Evolutionary conservation across 352 stramenopile species (phyloP).

Genomic region (Pythium biforme): DNA sequence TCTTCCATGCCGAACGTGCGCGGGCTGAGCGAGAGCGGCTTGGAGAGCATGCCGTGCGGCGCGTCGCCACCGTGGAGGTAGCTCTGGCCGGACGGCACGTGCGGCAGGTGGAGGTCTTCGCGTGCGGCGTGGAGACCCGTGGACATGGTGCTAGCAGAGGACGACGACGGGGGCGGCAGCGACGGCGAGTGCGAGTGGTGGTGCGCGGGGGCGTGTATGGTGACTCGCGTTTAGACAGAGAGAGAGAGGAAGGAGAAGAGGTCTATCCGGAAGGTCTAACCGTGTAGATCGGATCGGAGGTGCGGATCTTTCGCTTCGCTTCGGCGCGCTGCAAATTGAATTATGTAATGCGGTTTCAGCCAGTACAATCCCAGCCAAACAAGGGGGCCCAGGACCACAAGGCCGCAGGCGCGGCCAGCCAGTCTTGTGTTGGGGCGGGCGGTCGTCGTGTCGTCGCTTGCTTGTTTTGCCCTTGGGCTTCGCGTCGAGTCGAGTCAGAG

Average conservation of each 20-base stretch:
- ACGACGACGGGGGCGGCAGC: neutral
- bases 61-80: constrained; percentile 39
- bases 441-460: constrained; percentile 23
- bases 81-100: constrained; percentile 27
- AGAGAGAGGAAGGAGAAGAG: neutral
- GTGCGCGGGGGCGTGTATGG: constrained; percentile 17
- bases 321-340: constrained; percentile 40
- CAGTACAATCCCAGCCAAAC: neutral
- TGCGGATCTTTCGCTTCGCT: constrained; percentile 7
- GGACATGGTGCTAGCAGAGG: constrained; percentile 42
- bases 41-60: constrained; percentile 41
- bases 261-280: too few relatives aligned
- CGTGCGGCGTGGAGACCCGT: constrained; percentile 71
- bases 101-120: constrained; percentile 65
- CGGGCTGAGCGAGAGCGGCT: constrained; percentile 74
- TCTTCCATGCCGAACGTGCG: constrained; percentile 85
- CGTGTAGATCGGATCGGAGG: neutral
- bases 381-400: too few relatives aligned
- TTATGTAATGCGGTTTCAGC: constrained; percentile 65
- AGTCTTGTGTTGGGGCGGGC: constrained; percentile 1
- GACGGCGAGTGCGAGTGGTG: neutral
- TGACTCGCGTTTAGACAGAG: constrained; percentile 3
- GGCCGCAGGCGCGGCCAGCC: too few relatives aligned
- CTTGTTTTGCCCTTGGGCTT: constrained; percentile 17
- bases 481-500: constrained; percentile 19